These are phyloP conservation scores for Aspergillus ostianus DNA, from an alignment of 495 filamentous ascomycete species.

Conservation along the genomic window DNA sequence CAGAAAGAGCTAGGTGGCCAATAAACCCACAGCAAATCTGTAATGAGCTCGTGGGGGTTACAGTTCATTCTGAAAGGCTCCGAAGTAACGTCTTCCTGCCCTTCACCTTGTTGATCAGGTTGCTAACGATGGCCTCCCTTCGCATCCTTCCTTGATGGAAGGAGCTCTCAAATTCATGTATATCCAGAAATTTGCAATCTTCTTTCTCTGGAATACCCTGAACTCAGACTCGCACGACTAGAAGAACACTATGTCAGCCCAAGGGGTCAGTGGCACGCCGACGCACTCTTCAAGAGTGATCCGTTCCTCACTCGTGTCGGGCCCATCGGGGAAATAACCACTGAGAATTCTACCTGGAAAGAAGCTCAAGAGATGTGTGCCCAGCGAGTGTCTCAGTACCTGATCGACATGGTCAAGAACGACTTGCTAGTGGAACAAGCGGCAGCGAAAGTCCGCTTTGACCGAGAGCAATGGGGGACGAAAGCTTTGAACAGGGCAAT, in stretches of 20 bases:
- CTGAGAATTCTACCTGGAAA: slow-evolving; percentile 1
- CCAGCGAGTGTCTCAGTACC: slow-evolving; percentile 22
- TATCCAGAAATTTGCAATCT: slow-evolving; percentile 26
- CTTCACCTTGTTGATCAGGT: background rate
- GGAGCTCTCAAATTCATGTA: background rate
- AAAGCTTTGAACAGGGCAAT: background rate
- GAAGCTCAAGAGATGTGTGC: slow-evolving; percentile 25
- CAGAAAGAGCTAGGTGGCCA: slow-evolving; percentile 17
- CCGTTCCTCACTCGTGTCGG: slow-evolving; percentile 37
- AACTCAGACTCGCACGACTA: slow-evolving; percentile 15
- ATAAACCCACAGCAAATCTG: slow-evolving; percentile 16
- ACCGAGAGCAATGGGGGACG: slow-evolving; percentile 2
- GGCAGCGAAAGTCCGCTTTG: slow-evolving; percentile 2
- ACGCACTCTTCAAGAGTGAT: slow-evolving; percentile 26
- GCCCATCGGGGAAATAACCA: slow-evolving; percentile 20
- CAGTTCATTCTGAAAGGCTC: slow-evolving; percentile 11
- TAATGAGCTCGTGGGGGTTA: slow-evolving; percentile 4
- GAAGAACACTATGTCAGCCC: slow-evolving; percentile 16
- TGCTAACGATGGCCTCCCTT: slow-evolving; percentile 4
- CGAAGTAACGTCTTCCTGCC: slow-evolving; percentile 19
- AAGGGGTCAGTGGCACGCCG: slow-evolving; percentile 16
- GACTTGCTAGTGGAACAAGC: slow-evolving; percentile 20
- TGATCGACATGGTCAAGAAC: slow-evolving; percentile 30
- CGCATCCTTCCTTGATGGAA: background rate
- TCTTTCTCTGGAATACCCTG: slow-evolving; percentile 21